phyloP scores from a whole-genome alignment of 371 early-diverging fungal genomes.

The Blastocladiella emersonii region DNA sequence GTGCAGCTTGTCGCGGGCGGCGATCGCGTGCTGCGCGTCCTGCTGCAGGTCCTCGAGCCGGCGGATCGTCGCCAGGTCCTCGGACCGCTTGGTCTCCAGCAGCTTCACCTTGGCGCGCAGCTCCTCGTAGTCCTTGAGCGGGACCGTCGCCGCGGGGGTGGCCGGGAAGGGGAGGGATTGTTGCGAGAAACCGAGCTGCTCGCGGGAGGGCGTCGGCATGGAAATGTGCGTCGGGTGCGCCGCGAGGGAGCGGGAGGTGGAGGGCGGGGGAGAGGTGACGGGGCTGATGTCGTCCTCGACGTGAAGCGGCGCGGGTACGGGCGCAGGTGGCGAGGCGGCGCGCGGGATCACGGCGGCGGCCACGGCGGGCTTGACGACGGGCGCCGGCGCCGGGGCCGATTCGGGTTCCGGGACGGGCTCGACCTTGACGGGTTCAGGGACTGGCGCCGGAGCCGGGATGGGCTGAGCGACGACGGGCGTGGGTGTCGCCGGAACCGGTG shows the following conservation, averaged over 20 bases:
- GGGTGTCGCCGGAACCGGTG: not conserved
- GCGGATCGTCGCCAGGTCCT: constrained; percentile 57
- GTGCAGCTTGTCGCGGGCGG: constrained; percentile 51
- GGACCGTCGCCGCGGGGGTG: constrained; percentile 28
- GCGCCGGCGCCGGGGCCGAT: not conserved
- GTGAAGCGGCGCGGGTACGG: too few species aligned
- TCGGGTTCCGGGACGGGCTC: not conserved
- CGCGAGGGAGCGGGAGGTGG: too few species aligned
- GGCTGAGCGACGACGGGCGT: constrained; percentile 3
- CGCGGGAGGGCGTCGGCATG: too few species aligned
- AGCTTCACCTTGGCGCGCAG: constrained; percentile 61
- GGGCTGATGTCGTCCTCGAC: too few species aligned
- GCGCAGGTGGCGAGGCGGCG: too few species aligned
- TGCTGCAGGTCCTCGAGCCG: constrained; percentile 57
- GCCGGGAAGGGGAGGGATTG: constrained; percentile 8
- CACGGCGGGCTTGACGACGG: too few species aligned
- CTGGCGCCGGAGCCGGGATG: constrained; percentile 4
- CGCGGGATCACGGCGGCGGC: too few species aligned
- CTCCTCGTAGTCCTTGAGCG: constrained; percentile 64
- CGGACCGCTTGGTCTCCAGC: constrained; percentile 63
- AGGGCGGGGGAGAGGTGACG: too few species aligned
- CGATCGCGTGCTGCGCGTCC: constrained; percentile 56
- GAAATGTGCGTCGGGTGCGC: too few species aligned
- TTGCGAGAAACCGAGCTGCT: too few species aligned
- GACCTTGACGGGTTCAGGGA: not conserved